A percentile compares a stretch with the other conserved stretches of the same genome.
Evolutionary conservation across 1,284 basidiomycete species (phyloP).

Genomic region (Hymenochaete sp.): DNA sequence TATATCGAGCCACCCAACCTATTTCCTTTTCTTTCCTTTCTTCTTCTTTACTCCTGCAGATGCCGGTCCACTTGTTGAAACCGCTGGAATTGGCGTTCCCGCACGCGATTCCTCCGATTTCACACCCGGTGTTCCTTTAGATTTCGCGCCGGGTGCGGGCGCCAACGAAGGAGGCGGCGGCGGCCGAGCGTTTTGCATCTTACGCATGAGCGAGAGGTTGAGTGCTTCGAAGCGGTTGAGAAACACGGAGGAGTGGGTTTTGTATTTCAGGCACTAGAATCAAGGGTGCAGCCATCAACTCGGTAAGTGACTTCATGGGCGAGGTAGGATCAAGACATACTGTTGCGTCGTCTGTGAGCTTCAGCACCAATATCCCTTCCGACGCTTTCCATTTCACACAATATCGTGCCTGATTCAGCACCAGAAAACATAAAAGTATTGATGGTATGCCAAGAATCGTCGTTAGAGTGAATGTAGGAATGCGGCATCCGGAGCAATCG

Average conservation of each 20-base stretch:
- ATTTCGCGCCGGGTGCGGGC: not conserved
- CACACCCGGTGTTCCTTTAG: not conserved
- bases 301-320: not conserved
- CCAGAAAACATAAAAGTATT: not conserved
- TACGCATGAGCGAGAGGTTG: constrained; percentile 73
- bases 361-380: constrained; percentile 79
- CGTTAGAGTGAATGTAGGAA: constrained; percentile 12
- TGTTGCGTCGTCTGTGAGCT: constrained; percentile 82
- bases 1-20: too few relatives aligned
- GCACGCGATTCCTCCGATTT: not conserved
- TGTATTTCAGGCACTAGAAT: constrained; percentile 84
- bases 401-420: constrained; percentile 76
- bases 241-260: constrained; percentile 86
- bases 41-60: constrained; percentile 17
- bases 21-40: constrained; percentile 18
- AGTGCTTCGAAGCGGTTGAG: constrained; percentile 91
- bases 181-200: constrained; percentile 61
- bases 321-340: constrained; percentile 41
- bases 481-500: not conserved
- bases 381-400: constrained; percentile 80
- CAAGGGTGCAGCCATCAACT: not conserved
- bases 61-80: not conserved
- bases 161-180: constrained; percentile 9
- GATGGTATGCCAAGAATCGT: not conserved
- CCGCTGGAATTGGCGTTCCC: constrained; percentile 2